Conservation (phyloP, 768 basidiomycete species). For the Cyclocybe aegerita region DNA sequence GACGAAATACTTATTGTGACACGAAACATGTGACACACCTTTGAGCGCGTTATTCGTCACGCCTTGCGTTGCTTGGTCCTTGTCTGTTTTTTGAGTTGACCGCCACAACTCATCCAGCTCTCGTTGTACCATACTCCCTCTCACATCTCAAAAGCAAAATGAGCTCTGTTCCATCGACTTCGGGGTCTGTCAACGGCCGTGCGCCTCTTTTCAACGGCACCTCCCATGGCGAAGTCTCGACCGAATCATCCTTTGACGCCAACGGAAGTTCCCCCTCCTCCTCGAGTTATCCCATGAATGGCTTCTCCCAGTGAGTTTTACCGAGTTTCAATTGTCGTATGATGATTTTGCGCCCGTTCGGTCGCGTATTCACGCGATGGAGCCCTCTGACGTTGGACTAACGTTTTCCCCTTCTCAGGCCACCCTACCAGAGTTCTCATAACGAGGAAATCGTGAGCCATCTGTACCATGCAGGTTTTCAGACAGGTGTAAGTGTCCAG, state of each 20-base stretch:
- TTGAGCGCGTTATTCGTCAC: neutral
- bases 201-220: constrained; percentile 48
- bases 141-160: constrained; percentile 20
- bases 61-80: neutral
- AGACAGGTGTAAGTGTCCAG: constrained; percentile 66
- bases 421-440: constrained; percentile 62
- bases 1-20: neutral
- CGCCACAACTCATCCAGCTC: constrained; percentile 5
- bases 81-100: constrained; percentile 7
- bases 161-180: constrained; percentile 40
- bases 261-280: constrained; percentile 36
- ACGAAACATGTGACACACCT: neutral
- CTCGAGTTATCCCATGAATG: constrained; percentile 50
- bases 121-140: constrained; percentile 12
- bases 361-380: constrained; percentile 2
- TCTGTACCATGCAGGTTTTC: constrained; percentile 77
- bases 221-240: constrained; percentile 36
- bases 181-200: constrained; percentile 52
- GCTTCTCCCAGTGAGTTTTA: constrained; percentile 56
- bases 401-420: constrained; percentile 26
- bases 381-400: neutral
- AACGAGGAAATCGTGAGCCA: constrained; percentile 79
- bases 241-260: constrained; percentile 35
- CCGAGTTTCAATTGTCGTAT: neutral
- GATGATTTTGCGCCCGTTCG: constrained; percentile 1